Percentiles rank a stretch among this genome's conserved stretches.
phyloP scores from a whole-genome alignment of 306 rosid species.

The Acmispon strigosus region DNA sequence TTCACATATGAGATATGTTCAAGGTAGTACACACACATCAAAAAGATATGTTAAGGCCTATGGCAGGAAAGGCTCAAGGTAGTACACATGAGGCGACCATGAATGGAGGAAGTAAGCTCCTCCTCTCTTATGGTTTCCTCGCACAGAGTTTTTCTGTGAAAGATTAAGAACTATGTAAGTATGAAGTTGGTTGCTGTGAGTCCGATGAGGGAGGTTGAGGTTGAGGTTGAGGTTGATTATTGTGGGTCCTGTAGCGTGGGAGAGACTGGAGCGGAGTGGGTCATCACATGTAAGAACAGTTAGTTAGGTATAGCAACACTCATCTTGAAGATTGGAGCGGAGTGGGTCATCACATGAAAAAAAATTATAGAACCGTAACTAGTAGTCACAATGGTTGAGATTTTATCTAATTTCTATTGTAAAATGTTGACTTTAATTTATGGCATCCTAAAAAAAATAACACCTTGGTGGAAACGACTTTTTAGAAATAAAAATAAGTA shows the following conservation, averaged over 20 bases:
- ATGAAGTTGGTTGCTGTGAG: background rate
- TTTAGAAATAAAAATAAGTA: no score
- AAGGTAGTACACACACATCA: background rate
- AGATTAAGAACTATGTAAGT: background rate
- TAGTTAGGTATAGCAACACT: background rate
- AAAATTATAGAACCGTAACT: no score
- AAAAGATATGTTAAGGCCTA: background rate
- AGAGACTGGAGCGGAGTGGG: no score
- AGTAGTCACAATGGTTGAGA: no score
- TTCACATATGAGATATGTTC: no score
- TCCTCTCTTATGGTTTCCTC: background rate
- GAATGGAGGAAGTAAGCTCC: background rate
- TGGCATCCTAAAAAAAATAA: conserved; percentile 9
- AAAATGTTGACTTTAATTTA: background rate
- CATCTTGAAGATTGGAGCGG: background rate
- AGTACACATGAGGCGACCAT: background rate
- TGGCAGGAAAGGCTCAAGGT: no score
- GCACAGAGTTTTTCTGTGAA: background rate
- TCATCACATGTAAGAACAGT: background rate
- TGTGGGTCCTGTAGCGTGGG: background rate
- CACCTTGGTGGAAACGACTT: background rate
- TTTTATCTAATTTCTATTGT: background rate
- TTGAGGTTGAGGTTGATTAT: background rate
- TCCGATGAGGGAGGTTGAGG: background rate
- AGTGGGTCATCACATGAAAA: background rate